phyloP scores from a whole-genome alignment of 2,329 filamentous ascomycete species.

The Verticillium klebahnii region DNA sequence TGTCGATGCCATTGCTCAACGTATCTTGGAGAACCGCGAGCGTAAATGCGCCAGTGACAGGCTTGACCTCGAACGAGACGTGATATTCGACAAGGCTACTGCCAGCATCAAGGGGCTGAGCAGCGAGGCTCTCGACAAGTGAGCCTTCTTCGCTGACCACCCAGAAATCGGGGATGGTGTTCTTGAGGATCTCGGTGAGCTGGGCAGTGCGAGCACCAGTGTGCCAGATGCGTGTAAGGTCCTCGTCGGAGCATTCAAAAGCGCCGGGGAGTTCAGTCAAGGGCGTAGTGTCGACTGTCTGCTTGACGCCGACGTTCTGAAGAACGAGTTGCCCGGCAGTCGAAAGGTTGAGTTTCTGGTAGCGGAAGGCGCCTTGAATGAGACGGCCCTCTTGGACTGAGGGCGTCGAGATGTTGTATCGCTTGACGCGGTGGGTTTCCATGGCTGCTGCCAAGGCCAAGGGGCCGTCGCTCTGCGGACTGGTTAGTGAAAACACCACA shows the following conservation, averaged over 20 bases:
- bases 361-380: conserved; percentile 28
- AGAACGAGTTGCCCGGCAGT: conserved; percentile 21
- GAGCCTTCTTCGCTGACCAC: conserved; percentile 20
- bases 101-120: conserved; percentile 14
- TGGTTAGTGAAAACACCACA: background rate
- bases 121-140: conserved; percentile 20
- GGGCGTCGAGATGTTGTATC: conserved; percentile 24
- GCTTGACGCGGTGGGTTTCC: conserved; percentile 19
- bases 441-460: background rate
- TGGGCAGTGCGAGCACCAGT: conserved; percentile 25
- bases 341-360: conserved; percentile 30
- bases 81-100: conserved; percentile 15
- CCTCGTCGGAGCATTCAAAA: conserved; percentile 23
- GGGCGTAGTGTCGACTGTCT: conserved; percentile 16
- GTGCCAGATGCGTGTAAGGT: conserved; percentile 23
- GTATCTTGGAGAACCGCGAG: conserved; percentile 24
- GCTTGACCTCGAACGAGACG: conserved; percentile 21
- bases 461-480: background rate
- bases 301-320: conserved; percentile 20
- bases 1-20: conserved; percentile 22
- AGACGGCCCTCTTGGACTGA: conserved; percentile 22
- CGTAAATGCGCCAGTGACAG: conserved; percentile 20
- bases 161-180: conserved; percentile 20
- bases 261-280: conserved; percentile 18
- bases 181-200: conserved; percentile 21